Evolutionary conservation across 371 early-diverging fungal species (phyloP).

Genomic region (Rhizomucor miehei): DNA sequence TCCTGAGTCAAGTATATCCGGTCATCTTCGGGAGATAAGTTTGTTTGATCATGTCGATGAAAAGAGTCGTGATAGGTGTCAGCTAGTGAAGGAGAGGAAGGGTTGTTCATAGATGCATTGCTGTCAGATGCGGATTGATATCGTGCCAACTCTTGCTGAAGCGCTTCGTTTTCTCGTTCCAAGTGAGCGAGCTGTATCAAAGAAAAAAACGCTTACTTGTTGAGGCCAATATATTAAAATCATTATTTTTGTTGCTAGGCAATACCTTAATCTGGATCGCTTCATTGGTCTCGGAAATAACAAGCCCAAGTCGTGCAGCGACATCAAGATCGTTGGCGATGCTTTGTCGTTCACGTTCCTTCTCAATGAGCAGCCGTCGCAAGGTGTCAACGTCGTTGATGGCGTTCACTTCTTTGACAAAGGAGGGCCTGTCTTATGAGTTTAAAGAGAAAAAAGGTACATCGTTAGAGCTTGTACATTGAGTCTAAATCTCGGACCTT

Average conservation of each 20-base stretch:
- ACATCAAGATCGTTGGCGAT: conserved; percentile 64
- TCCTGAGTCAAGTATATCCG: conserved; percentile 54
- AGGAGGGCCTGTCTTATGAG: conserved; percentile 42
- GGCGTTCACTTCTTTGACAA: conserved; percentile 41
- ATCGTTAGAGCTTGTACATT: background rate
- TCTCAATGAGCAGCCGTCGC: conserved; percentile 52
- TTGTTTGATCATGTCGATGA: background rate
- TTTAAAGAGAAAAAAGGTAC: background rate
- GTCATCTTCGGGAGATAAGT: conserved; percentile 23
- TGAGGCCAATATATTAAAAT: no score
- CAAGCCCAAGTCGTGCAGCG: conserved; percentile 64
- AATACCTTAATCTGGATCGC: conserved; percentile 52
- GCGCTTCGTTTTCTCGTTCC: conserved; percentile 54
- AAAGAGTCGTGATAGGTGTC: conserved; percentile 3
- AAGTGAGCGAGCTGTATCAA: conserved; percentile 45
- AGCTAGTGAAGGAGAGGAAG: conserved; percentile 10
- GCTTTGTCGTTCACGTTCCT: conserved; percentile 62
- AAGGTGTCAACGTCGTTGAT: conserved; percentile 51
- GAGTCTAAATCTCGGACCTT: background rate
- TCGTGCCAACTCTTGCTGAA: conserved; percentile 45
- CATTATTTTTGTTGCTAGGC: background rate
- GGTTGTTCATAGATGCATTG: conserved; percentile 6
- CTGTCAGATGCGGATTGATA: background rate
- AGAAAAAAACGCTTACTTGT: background rate
- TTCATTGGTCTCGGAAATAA: conserved; percentile 63